These are phyloP conservation scores for Cercospora brassicicola DNA, from an alignment of 2,329 filamentous ascomycete species.

Conservation along the genomic window DNA sequence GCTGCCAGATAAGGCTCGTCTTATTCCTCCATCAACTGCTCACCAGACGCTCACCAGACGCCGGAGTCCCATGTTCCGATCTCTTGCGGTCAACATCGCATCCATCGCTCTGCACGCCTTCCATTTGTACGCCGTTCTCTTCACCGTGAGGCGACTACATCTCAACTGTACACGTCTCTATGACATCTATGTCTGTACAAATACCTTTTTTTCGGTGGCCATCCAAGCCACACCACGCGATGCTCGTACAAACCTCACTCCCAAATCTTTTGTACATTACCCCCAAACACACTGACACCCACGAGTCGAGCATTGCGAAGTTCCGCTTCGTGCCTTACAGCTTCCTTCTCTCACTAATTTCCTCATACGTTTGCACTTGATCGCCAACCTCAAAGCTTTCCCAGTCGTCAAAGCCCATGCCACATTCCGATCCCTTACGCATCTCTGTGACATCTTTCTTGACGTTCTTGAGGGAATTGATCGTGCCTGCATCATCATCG, in stretches of 20 bases:
- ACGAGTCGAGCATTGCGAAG: background rate
- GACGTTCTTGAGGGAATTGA: conserved; percentile 81
- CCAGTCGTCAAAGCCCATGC: conserved; percentile 80
- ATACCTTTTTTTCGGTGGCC: background rate
- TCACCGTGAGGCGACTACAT: background rate
- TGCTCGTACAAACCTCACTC: background rate
- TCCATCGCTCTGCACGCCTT: too few species aligned
- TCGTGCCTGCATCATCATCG: conserved; percentile 58
- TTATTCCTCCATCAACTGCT: background rate
- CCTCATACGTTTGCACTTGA: conserved; percentile 83
- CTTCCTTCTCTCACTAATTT: conserved; percentile 68
- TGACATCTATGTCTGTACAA: background rate
- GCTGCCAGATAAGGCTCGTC: background rate
- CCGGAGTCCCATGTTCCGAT: too few species aligned
- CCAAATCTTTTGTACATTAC: background rate
- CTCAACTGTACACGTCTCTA: background rate
- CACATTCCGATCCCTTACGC: conserved; percentile 91
- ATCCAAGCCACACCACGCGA: background rate
- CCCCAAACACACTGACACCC: background rate
- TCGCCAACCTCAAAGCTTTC: conserved; percentile 77
- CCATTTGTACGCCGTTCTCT: too few species aligned
- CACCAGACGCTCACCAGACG: background rate
- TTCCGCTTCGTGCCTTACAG: conserved; percentile 38
- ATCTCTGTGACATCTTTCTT: conserved; percentile 91
- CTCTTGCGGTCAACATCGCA: too few species aligned